A percentile compares a stretch with the other conserved stretches of the same genome.
Conservation (phyloP, 148 eudicot species). For the Chenopodium formosanum region DNA sequence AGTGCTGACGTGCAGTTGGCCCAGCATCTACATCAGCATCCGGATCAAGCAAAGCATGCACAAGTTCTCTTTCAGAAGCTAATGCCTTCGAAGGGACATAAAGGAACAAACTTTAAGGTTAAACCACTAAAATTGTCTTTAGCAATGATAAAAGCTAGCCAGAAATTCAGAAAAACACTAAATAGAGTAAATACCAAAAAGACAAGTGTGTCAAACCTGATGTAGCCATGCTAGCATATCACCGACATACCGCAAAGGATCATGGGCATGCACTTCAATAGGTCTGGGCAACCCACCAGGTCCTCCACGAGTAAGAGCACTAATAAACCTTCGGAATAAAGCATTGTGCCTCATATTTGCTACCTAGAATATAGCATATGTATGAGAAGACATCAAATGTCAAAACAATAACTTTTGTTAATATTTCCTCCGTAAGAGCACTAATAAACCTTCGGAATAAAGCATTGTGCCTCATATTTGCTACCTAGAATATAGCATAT, state of each 20-base stretch:
- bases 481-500: slow-evolving; percentile 48
- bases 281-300: slow-evolving; percentile 99
- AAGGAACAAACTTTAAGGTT: neutral
- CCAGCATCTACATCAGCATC: slow-evolving; percentile 80
- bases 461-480: slow-evolving; percentile 97
- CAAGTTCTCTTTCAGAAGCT: slow-evolving; percentile 99
- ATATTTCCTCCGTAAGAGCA: slow-evolving; percentile 98
- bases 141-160: neutral
- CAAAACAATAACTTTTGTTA: neutral
- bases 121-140: neutral
- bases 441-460: slow-evolving; percentile 92
- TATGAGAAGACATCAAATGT: neutral
- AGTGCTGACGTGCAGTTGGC: slow-evolving; percentile 64
- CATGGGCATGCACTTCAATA: slow-evolving; percentile 99
- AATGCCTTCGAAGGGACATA: slow-evolving; percentile 54
- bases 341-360: slow-evolving; percentile 99
- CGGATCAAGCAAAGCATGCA: slow-evolving; percentile 88
- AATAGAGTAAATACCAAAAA: neutral
- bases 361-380: slow-evolving; percentile 41
- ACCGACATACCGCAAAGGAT: slow-evolving; percentile 95
- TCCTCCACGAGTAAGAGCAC: slow-evolving; percentile 99
- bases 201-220: slow-evolving; percentile 52
- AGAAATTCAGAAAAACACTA: slow-evolving; percentile 3
- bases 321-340: slow-evolving; percentile 88
- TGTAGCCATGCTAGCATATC: slow-evolving; percentile 99